Percentiles rank a stretch among this genome's conserved stretches.
Conservation (phyloP, 306 rosid species). For the Astragalus membranaceus region DNA sequence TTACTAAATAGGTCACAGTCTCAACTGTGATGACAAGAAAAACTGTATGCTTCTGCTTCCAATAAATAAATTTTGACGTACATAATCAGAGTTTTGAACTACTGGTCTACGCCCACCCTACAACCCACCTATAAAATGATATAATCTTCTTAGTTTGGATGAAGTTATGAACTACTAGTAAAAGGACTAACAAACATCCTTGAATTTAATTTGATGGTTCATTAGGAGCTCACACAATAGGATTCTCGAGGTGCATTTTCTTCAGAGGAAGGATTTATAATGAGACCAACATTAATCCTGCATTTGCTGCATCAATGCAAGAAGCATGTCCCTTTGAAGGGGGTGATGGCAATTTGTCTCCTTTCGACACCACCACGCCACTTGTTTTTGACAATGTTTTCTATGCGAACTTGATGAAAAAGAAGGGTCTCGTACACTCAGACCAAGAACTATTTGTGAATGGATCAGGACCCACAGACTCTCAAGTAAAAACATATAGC, state of each 20-base stretch:
- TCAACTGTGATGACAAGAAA: no score
- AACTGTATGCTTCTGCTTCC: no score
- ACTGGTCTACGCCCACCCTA: no score
- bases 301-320: conserved; percentile 5
- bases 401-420: conserved; percentile 12
- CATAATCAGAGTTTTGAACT: no score
- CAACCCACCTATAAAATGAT: no score
- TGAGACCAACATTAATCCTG: conserved; percentile 28
- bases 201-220: background rate
- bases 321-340: conserved; percentile 22
- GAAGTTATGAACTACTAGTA: no score
- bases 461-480: conserved; percentile 5
- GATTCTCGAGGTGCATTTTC: conserved; percentile 15
- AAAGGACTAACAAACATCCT: no score
- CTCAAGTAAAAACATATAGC: conserved; percentile 21
- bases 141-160: no score
- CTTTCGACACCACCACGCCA: background rate
- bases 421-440: conserved; percentile 24
- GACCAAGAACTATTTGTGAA: conserved; percentile 36
- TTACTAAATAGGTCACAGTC: no score
- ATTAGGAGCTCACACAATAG: conserved; percentile 37
- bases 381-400: conserved; percentile 1
- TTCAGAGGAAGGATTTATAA: conserved; percentile 28
- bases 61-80: no score
- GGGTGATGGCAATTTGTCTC: conserved; percentile 5